Percentiles rank a stretch among this genome's conserved stretches.
Conservation (phyloP, 176 grass and related monocot species). For the Neostapfia colusana region DNA sequence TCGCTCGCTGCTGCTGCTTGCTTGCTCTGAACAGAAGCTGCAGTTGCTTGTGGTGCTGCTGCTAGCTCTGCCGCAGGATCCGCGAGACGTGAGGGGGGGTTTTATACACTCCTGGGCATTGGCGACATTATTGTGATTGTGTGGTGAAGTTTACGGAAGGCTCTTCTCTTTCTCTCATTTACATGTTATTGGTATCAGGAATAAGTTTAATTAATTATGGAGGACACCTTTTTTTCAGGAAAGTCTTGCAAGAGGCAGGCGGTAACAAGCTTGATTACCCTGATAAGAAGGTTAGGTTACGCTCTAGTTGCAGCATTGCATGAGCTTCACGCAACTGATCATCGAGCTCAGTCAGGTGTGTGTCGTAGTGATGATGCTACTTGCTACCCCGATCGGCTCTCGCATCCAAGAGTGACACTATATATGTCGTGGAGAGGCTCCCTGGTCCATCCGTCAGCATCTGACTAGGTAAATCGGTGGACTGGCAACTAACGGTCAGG, state of each 20-base stretch:
- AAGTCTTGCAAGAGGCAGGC: background rate
- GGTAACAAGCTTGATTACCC: background rate
- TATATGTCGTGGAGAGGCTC: background rate
- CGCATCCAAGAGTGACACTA: background rate
- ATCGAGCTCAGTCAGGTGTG: too few species aligned
- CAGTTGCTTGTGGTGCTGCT: background rate
- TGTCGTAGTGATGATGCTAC: background rate
- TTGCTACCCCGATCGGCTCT: background rate
- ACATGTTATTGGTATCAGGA: background rate
- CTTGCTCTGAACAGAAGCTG: background rate
- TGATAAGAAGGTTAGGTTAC: background rate
- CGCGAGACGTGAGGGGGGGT: background rate
- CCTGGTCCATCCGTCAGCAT: background rate
- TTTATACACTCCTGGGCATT: slow-evolving; percentile 21
- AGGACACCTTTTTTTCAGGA: background rate
- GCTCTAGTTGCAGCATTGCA: background rate
- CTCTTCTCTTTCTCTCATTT: background rate
- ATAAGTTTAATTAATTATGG: background rate
- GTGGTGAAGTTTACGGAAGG: background rate
- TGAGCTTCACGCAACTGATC: background rate
- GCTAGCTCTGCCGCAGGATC: background rate
- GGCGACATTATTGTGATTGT: background rate
- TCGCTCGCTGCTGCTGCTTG: background rate
- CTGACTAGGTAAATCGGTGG: background rate
- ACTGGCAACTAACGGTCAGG: background rate